Conservation (phyloP, 306 rosid species). For the Crotalaria pallida region DNA sequence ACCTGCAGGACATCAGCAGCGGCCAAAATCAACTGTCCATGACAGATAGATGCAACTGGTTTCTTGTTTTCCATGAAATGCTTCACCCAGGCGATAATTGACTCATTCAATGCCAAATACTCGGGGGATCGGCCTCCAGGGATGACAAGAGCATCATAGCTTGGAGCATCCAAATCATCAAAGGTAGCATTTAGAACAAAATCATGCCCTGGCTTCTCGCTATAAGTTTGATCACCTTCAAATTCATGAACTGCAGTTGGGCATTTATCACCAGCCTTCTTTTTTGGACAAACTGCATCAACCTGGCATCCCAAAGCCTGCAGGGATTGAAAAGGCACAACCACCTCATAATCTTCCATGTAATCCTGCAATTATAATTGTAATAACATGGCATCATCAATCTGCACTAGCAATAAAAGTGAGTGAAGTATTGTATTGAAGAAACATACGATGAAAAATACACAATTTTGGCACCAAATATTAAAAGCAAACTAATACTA, state of each 20-base stretch:
- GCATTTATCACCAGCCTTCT: slow-evolving; percentile 56
- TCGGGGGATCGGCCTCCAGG: slow-evolving; percentile 22
- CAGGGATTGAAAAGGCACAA: slow-evolving; percentile 62
- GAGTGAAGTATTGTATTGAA: not conserved
- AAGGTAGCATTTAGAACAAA: slow-evolving; percentile 43
- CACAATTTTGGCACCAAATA: not conserved
- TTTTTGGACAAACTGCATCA: slow-evolving; percentile 63
- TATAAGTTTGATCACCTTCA: slow-evolving; percentile 71
- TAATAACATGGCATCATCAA: not conserved
- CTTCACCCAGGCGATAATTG: slow-evolving; percentile 23
- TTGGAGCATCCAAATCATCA: slow-evolving; percentile 43
- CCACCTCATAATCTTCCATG: slow-evolving; percentile 70
- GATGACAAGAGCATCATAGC: slow-evolving; percentile 36
- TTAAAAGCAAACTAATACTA: no score
- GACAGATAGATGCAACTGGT: slow-evolving; percentile 24
- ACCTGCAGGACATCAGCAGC: slow-evolving; percentile 70
- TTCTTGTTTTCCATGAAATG: slow-evolving; percentile 19
- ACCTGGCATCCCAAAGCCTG: slow-evolving; percentile 67
- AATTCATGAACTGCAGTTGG: slow-evolving; percentile 71
- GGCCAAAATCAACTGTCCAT: slow-evolving; percentile 63
- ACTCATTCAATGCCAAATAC: slow-evolving; percentile 21
- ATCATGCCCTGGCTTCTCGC: slow-evolving; percentile 61
- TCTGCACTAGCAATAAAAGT: not conserved
- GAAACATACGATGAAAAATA: not conserved
- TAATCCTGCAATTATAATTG: slow-evolving; percentile 38